Conservation (phyloP, 2,329 filamentous ascomycete genomes). For the Ceratocystiopsis sp. region DNA sequence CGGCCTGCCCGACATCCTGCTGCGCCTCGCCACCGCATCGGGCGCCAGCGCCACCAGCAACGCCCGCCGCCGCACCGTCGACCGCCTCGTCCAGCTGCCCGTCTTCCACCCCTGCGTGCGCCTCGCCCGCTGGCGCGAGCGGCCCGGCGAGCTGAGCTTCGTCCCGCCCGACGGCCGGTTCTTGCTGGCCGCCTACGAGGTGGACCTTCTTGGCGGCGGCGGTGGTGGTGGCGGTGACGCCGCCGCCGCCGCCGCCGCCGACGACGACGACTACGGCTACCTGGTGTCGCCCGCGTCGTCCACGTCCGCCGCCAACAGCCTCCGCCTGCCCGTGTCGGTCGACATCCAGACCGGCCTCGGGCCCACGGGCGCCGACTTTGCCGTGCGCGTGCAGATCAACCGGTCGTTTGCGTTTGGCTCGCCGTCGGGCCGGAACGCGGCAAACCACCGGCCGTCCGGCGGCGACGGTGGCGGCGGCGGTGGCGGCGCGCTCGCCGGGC, state of each 20-base stretch:
- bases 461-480: neutral
- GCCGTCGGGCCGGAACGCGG: too few relatives aligned
- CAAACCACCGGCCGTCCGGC: neutral
- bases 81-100: slow-evolving; percentile 62
- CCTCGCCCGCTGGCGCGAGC: slow-evolving; percentile 74
- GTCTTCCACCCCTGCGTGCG: slow-evolving; percentile 95
- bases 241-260: too few relatives aligned
- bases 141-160: slow-evolving; percentile 84
- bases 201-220: slow-evolving; percentile 58
- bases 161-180: slow-evolving; percentile 90
- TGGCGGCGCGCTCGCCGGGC: slow-evolving; percentile 4
- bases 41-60: slow-evolving; percentile 37
- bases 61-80: slow-evolving; percentile 62
- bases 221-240: slow-evolving; percentile 35
- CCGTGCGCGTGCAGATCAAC: slow-evolving; percentile 60
- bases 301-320: slow-evolving; percentile 23
- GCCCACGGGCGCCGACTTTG: slow-evolving; percentile 62
- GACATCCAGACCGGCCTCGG: slow-evolving; percentile 74
- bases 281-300: neutral
- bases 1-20: slow-evolving; percentile 75
- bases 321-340: slow-evolving; percentile 68
- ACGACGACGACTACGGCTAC: too few relatives aligned
- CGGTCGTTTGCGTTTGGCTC: slow-evolving; percentile 34
- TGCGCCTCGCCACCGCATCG: slow-evolving; percentile 35
- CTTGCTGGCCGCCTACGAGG: slow-evolving; percentile 84